Percentiles rank a stretch among this genome's conserved stretches.
phyloP scores from a whole-genome alignment of 768 basidiomycete genomes.

The Austroboletus festivus region DNA sequence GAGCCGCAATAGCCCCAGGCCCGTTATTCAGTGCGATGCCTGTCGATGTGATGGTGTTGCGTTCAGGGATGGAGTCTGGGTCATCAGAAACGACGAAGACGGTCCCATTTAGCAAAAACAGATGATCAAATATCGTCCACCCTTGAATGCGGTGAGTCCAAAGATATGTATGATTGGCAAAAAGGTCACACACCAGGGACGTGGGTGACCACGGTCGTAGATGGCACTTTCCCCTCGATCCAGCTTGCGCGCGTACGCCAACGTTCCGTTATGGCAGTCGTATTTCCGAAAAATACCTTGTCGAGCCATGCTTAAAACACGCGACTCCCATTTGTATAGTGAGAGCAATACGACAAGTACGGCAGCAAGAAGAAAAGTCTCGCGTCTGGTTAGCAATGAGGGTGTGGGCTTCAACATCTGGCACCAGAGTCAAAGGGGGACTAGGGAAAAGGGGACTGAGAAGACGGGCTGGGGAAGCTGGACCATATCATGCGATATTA shows the following conservation, averaged over 20 bases:
- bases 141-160: conserved; percentile 40
- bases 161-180: neutral
- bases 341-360: neutral
- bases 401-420: neutral
- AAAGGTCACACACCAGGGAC: conserved; percentile 53
- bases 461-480: no score
- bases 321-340: neutral
- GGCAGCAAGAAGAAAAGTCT: neutral
- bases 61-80: conserved; percentile 62
- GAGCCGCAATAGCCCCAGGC: conserved; percentile 47
- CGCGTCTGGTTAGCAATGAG: neutral
- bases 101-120: conserved; percentile 80
- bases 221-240: conserved; percentile 40
- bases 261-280: no score
- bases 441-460: neutral
- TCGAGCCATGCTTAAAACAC: neutral
- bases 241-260: conserved; percentile 40
- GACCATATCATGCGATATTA: no score
- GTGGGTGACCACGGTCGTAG: conserved; percentile 71
- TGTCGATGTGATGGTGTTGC: conserved; percentile 68
- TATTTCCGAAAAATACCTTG: neutral
- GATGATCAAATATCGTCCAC: conserved; percentile 85
- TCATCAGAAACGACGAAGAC: conserved; percentile 79
- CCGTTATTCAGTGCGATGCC: conserved; percentile 59
- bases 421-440: neutral